Percentiles rank a stretch among this genome's conserved stretches.
Conservation (phyloP, 768 basidiomycete genomes). For the Lyophyllum decastes region DNA sequence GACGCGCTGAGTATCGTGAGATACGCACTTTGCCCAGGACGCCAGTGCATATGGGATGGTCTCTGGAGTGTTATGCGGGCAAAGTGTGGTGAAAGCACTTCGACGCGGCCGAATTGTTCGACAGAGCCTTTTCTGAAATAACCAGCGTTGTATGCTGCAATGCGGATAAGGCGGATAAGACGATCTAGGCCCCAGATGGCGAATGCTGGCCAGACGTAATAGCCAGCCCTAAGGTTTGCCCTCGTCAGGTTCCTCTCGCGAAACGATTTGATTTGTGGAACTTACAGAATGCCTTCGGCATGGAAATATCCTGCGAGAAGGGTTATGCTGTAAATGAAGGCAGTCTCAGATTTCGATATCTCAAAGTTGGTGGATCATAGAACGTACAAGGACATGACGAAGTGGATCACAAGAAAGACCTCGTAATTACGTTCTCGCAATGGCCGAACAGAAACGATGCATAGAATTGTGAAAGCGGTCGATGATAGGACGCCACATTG, state of each 20-base stretch:
- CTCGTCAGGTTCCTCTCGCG: background rate
- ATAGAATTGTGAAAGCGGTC: constrained; percentile 41
- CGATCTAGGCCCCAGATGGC: constrained; percentile 60
- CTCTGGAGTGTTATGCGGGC: constrained; percentile 47
- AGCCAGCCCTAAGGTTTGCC: constrained; percentile 27
- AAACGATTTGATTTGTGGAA: background rate
- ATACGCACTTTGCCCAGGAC: constrained; percentile 56
- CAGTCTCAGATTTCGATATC: background rate
- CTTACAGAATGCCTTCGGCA: constrained; percentile 29
- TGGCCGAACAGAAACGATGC: constrained; percentile 48
- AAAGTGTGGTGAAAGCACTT: constrained; percentile 45
- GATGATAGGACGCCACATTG: constrained; percentile 39
- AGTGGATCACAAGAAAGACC: constrained; percentile 51
- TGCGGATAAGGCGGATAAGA: constrained; percentile 44
- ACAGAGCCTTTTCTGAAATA: constrained; percentile 30
- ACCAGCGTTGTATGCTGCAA: constrained; percentile 43
- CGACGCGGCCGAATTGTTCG: constrained; percentile 37
- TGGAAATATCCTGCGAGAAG: constrained; percentile 45
- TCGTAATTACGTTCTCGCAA: constrained; percentile 51
- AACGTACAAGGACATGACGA: constrained; percentile 38
- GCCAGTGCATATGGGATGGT: constrained; percentile 42
- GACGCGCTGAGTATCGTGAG: constrained; percentile 51
- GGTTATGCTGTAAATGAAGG: constrained; percentile 28
- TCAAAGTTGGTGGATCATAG: background rate
- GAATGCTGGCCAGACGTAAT: constrained; percentile 49